Conservation (phyloP, 2,329 filamentous ascomycete species). For the Biscogniauxia marginata region DNA sequence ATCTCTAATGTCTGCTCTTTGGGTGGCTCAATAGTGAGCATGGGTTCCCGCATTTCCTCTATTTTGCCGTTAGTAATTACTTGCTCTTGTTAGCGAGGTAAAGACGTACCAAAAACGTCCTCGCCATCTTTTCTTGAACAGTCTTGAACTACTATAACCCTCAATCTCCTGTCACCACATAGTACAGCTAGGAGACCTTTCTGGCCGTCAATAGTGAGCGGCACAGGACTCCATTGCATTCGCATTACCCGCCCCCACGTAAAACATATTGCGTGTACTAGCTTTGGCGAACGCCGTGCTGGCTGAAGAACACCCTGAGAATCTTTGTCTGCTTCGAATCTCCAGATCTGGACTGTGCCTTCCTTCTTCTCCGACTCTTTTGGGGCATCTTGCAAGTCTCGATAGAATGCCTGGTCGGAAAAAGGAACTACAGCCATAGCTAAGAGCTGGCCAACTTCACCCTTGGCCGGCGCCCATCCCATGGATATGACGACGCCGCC, state of each 20-base stretch:
- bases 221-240: conserved; percentile 53
- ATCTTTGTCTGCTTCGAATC: conserved; percentile 37
- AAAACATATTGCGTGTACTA: conserved; percentile 46
- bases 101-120: conserved; percentile 40
- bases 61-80: conserved; percentile 22
- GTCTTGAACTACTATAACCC: conserved; percentile 44
- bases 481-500: conserved; percentile 53
- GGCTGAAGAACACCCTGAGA: conserved; percentile 34
- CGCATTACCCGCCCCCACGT: conserved; percentile 50
- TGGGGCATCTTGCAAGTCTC: conserved; percentile 37
- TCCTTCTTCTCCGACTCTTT: conserved; percentile 40
- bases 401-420: conserved; percentile 46
- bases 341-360: conserved; percentile 54
- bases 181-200: conserved; percentile 48
- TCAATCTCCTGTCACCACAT: conserved; percentile 50
- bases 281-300: conserved; percentile 36
- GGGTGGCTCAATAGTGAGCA: conserved; percentile 44
- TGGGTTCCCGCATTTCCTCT: conserved; percentile 46
- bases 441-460: conserved; percentile 44
- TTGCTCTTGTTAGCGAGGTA: not conserved
- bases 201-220: conserved; percentile 28
- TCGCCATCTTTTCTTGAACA: conserved; percentile 26
- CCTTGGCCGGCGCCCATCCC: conserved; percentile 48
- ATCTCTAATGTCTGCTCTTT: conserved; percentile 48
- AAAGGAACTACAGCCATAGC: conserved; percentile 52